Evolutionary conservation across 371 early-diverging fungal species (phyloP), one percentile per base, ranked within the genome.

Genomic region (Syncephalastrum sp.): DNA sequence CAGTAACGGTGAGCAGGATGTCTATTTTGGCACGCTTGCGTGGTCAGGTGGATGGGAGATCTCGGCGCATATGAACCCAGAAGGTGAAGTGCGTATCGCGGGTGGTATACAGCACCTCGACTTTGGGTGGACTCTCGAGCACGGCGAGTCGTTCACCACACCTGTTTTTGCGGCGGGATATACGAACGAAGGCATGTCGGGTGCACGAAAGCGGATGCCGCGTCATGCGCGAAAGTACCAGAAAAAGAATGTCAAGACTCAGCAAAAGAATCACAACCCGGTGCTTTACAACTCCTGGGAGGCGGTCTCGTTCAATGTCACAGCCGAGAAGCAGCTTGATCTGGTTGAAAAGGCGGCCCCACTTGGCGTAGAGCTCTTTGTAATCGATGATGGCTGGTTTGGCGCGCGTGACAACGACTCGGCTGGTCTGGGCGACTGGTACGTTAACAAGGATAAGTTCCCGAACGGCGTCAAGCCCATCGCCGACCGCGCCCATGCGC

Each of bases 351-450:
- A 63, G 16, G 70, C 76, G 3, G 70, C 75, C 21, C 49, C 47
- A 0, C 13, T 79, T 1, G 80, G 80, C 12, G 53, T 65, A 8
- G 80, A 79, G 15, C 38, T 79, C 5, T 72, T 79, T 60, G 77
- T 77, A 3, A 21, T 84, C 29, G 85, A 84, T 51, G 82, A 84
- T 61, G 85, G 85, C 3, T 84, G 80, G 80, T 79, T 79, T 47
- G 48, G 56, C 5, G 63, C 59, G 0, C 58, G 79, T 23, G 41
- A 67, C 16, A 58, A 57, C 5, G 80, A 77, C 43, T 58, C 56
- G 1, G 77, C 82, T 1, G 72, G 75, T 1, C 64, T 84, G 1
- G 84, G 84, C 1, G 84, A 84, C 42, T 84, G 84, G 84, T 71
- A 73, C 53, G 59, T 49, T 7, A 72, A 75, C 47, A 54, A 42